Base-by-base conservation (phyloP, 768 basidiomycete genomes). In the Amanita pseudoporphyria region DNA sequence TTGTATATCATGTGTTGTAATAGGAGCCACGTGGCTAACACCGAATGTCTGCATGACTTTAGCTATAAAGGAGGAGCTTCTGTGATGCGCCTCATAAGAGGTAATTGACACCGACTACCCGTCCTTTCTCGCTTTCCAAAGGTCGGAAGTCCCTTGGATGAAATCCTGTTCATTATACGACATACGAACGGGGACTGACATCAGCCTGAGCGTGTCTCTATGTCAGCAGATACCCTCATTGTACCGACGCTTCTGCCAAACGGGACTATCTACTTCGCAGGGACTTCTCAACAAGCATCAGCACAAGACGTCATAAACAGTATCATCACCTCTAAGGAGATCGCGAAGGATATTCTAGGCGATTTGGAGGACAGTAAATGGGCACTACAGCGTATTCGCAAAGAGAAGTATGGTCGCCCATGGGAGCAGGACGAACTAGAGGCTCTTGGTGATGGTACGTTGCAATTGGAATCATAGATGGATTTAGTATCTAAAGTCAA, bases 371-470 rank as follows among this genome's bases (percentile, higher is more conserved):
- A 80, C 26, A 64, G 62, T 47, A 77, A 74, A 4, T 91, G 87
- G 87, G 82, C 77, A 18, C 62, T 91, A 52, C 87, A 87, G 62
- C 68, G 62, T 47, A 72, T 87, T 39, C 72, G 82, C 41, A 68
- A 62, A 35, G 80, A 88, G 59, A 69, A 65, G 18, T 64, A 63
- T 41, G 86, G 85, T 43, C 69, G 79, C 19, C 61, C 68, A 48
- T 87, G 88, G 86, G 81, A 82, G 55, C 82, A 87, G 54, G 71
- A 75, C 2, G 86, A 87, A 54, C 71, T 91, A 3, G 73, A 77
- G 51, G 66, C 66, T 30, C 71, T 90, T 6, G 78, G 75, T 30
- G 76, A 84, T 59, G 84, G 86, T 86, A 36, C 53, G 68, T 51
- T 21, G 38, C 32, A 33, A 5, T 39, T n/a, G 10, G 38, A 14